These are phyloP conservation scores for Perkinsus chesapeaki DNA, from an alignment of 169 alveolate species.

Conservation along the genomic window DNA sequence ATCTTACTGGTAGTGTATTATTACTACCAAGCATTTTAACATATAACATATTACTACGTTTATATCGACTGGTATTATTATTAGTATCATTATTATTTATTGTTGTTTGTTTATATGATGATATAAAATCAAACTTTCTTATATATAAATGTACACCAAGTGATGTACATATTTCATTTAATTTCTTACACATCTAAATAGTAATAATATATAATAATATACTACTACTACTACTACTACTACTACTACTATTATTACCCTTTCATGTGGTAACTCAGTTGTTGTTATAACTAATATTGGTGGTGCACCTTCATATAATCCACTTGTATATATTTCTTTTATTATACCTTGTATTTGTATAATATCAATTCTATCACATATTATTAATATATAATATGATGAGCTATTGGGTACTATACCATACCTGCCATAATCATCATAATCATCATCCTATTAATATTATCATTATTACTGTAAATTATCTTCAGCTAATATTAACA, in stretches of 20 bases:
- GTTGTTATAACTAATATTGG: background rate
- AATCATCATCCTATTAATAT: background rate
- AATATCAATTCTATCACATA: background rate
- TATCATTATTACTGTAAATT: background rate
- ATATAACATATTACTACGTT: background rate
- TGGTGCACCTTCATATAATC: background rate
- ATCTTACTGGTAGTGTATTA: background rate
- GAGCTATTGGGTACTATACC: background rate
- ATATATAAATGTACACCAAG: background rate
- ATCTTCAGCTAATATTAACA: background rate
- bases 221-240: background rate
- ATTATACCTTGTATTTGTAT: background rate
- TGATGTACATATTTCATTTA: background rate
- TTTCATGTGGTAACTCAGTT: background rate
- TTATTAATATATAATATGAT: background rate
- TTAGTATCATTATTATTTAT: no score
- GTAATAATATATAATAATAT: background rate
- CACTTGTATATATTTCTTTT: background rate
- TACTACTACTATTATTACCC: background rate
- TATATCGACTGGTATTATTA: background rate
- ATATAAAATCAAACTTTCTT: background rate
- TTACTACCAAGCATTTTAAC: background rate
- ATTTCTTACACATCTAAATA: background rate
- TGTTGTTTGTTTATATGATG: background rate
- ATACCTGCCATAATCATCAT: background rate